A percentile compares a stretch with the other conserved stretches of the same genome.
Evolutionary conservation across 2,329 filamentous ascomycete genomes (phyloP).

Genomic region (Xylariaceae sp.): DNA sequence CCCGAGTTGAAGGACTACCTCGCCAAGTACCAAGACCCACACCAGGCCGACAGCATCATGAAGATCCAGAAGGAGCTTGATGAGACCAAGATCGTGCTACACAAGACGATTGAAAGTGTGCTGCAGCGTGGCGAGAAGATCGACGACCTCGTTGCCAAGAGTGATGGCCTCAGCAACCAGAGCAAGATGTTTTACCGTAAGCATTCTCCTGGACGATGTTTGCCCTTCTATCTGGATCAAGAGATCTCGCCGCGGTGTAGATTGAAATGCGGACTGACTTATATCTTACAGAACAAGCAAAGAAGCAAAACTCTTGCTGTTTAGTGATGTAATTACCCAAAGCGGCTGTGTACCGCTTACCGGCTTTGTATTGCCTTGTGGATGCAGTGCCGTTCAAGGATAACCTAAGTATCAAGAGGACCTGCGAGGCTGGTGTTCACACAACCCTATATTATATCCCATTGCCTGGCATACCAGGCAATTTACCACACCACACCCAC

Average conservation of each 20-base stretch:
- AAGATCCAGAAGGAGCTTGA: conserved; percentile 96
- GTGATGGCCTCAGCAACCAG: conserved; percentile 79
- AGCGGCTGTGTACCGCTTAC: conserved; percentile 1
- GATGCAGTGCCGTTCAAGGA: conserved; percentile 20
- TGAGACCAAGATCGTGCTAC: conserved; percentile 93
- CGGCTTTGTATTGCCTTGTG: conserved; percentile 9
- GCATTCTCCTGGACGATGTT: too few relatives aligned
- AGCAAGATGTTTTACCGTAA: conserved; percentile 97
- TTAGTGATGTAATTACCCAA: conserved; percentile 53
- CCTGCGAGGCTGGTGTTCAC: conserved; percentile 15
- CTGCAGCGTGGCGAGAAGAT: conserved; percentile 95
- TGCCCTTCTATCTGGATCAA: too few relatives aligned
- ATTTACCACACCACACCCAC: conserved; percentile 4
- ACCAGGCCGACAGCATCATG: conserved; percentile 84
- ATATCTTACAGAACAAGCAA: conserved; percentile 52
- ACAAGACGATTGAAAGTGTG: conserved; percentile 90
- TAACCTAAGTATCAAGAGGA: conserved; percentile 21
- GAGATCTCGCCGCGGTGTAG: too few relatives aligned
- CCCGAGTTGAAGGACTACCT: conserved; percentile 75
- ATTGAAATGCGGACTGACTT: not conserved
- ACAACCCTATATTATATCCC: conserved; percentile 17
- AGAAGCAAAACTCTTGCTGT: conserved; percentile 78
- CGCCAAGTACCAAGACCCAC: conserved; percentile 73
- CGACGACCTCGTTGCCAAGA: conserved; percentile 88
- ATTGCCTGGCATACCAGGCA: conserved; percentile 17